These are phyloP conservation scores for Dictyostelium discoideum DNA, from an alignment of 78 protist species.

Conservation along the genomic window DNA sequence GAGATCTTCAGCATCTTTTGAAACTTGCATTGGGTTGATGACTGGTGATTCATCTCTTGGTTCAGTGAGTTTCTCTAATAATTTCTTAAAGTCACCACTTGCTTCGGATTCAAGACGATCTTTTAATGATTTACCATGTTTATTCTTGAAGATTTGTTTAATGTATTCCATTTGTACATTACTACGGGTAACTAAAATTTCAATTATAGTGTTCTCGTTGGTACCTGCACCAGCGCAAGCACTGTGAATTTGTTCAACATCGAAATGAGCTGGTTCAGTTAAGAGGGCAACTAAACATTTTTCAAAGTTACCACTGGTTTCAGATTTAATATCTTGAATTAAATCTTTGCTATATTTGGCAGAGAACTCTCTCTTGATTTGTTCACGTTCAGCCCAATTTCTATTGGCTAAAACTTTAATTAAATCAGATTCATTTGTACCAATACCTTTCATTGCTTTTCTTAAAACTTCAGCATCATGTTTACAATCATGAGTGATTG, in stretches of 20 bases:
- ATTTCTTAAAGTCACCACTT: conserved; percentile 47
- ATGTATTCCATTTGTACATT: conserved; percentile 39
- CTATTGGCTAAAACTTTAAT: conserved; percentile 49
- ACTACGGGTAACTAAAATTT: conserved; percentile 37
- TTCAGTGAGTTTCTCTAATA: not conserved
- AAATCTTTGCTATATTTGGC: not conserved
- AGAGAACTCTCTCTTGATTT: conserved; percentile 20
- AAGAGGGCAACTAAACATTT: conserved; percentile 48
- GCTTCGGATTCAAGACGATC: conserved; percentile 20
- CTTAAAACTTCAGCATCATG: conserved; percentile 54
- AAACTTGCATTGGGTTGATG: not conserved
- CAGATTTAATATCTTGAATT: conserved; percentile 65
- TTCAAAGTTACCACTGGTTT: conserved; percentile 48
- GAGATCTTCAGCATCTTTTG: conserved; percentile 35
- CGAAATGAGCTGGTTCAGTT: conserved; percentile 68
- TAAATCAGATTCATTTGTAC: conserved; percentile 54
- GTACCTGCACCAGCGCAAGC: conserved; percentile 72
- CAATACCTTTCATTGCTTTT: conserved; percentile 73
- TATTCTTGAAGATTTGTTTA: not conserved
- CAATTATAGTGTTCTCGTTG: conserved; percentile 36
- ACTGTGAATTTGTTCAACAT: conserved; percentile 8
- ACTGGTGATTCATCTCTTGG: conserved; percentile 56
- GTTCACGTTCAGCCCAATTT: conserved; percentile 42
- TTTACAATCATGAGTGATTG: conserved; percentile 32
- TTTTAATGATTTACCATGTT: conserved; percentile 16